Base-by-base conservation (phyloP, 2,329 filamentous ascomycete species). In the Piedraia hortae region DNA sequence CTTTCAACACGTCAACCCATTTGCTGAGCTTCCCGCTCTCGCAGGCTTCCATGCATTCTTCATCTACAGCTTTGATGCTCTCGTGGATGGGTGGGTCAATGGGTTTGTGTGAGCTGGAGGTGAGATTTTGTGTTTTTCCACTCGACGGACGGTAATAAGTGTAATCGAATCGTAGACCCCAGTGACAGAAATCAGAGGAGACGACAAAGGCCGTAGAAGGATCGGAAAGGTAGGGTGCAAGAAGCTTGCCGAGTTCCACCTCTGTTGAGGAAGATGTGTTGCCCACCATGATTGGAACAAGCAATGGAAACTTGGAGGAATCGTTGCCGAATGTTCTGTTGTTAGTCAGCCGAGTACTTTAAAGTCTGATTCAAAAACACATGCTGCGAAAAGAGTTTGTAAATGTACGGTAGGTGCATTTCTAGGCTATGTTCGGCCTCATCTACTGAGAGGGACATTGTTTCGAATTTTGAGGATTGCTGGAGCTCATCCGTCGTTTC, bases 161-260 rank as follows among this genome's bases (percentile, higher is more conserved):
- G 44, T 93, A 97, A 24, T 59, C 53, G 44, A 91, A 97, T 21
- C 75, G 59, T 0, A 53, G 35, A 6, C 85, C 85, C 85, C 85
- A 97, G 45, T 97, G 85, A 31, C 82, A 91, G 43, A 97, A 97
- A 43, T 97, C 85, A 1, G 78, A 90, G 43, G 73, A 85, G 30
- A 93, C 59, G 28, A 97, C 59, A 41, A 93, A 91, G 2, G 69
- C 64, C 28, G 74, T 88, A 7, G 57, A 50, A 0, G 68, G 61
- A 33, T 90, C 71, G 15, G 55, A 53, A 4, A 97, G 49, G 41
- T 85, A 89, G 0, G 71, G 67, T 1, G 72, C 62, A 5, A 97
- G 52, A n/a, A 78, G 42, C 12, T 50, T 36, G 2, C 77, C 85
- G 25, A 71, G 62, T 2, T 44, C 49, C 21, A 60, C 59, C 45